Percentiles rank a stretch among this genome's conserved stretches.
phyloP scores from a whole-genome alignment of 352 stramenopile genomes.

The Globisporangium carolinianum region DNA sequence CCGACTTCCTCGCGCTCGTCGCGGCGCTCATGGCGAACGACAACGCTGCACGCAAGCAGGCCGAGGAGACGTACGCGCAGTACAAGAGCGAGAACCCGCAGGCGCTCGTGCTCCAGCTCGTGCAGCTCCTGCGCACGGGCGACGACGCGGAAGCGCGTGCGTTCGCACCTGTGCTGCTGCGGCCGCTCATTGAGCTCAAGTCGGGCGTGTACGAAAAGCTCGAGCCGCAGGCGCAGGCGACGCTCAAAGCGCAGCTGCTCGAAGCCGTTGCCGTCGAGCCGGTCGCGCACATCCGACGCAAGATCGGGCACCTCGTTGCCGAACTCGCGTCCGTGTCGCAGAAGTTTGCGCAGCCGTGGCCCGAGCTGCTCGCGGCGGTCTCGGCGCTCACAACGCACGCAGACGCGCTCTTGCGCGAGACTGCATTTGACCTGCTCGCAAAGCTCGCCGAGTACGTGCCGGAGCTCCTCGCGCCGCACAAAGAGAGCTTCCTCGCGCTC shows the following conservation, averaged over 20 bases:
- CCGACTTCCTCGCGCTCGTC: constrained; percentile 65
- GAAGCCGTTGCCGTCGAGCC: constrained; percentile 58
- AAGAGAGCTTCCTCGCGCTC: constrained; percentile 72
- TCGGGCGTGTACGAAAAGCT: constrained; percentile 58
- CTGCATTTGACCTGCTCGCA: constrained; percentile 68
- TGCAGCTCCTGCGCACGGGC: constrained; percentile 49
- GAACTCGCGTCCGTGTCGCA: constrained; percentile 56
- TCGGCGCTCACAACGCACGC: constrained; percentile 49
- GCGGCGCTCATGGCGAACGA: constrained; percentile 73
- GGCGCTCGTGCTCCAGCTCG: constrained; percentile 56
- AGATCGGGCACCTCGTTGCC: constrained; percentile 72
- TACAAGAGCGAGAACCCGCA: constrained; percentile 60
- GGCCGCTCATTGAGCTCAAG: constrained; percentile 66
- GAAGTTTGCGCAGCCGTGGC: constrained; percentile 52
- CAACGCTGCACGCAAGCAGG: constrained; percentile 62
- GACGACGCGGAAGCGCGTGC: constrained; percentile 58
- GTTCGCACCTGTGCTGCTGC: constrained; percentile 75
- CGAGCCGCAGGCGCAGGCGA: constrained; percentile 37
- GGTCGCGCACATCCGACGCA: constrained; percentile 70
- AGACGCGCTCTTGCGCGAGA: constrained; percentile 62
- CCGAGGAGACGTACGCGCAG: constrained; percentile 67
- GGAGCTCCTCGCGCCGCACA: constrained; percentile 62
- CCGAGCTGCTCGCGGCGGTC: constrained; percentile 60
- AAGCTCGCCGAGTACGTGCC: constrained; percentile 67
- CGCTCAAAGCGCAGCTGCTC: constrained; percentile 69